Base-by-base conservation (phyloP, 345 rosid genomes). In the Nasturtium officinale region DNA sequence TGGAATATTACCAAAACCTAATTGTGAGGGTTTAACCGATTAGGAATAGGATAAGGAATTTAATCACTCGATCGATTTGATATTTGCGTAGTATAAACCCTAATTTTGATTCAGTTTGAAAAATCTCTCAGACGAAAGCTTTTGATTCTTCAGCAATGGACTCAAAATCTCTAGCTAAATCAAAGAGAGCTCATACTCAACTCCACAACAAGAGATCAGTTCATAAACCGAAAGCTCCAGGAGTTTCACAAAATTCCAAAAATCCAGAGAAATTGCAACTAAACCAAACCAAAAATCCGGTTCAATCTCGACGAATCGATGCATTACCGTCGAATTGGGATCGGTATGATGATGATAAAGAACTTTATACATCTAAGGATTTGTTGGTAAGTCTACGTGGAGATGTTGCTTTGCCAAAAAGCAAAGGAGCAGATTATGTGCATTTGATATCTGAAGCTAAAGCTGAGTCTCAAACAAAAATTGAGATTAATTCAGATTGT, bases 141-240 rank as follows among this genome's bases (percentile, higher is more conserved):
- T 72, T 52, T n/a, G 59, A 67, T 47, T 69, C 15, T 10, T 26
- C 15, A 15, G 57, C 15, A 42, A 91, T 91, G 97, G 96, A 94
- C 37, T 50, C 89, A 3, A 91, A 94, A 75, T 67, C 91, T n/a
- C 65, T 87, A 60, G 96, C 96, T 5, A 91, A 83, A 80, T 91
- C 95, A 1, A 94, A 94, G 84, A 87, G 98, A 80, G 95, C 93
- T 62, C 96, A 89, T 71, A 81, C 93, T 52, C 90, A 78, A 51
- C 89, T 89, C 71, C 89, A 87, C 60, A 83, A 55, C 69, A 85
- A 84, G 77, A 87, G 80, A 71, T 38, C 86, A 30, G 53, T 46
- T 76, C 84, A 82, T 72, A 86, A 83, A 52, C 57, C 87, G 1
- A 88, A 79, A 63, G 67, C 53, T 5, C 53, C 68, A 0, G 77